A percentile compares a stretch with the other conserved stretches of the same genome.
These are phyloP conservation scores for Oidiodendron maius DNA, from an alignment of 495 filamentous ascomycete species.

Conservation along the genomic window DNA sequence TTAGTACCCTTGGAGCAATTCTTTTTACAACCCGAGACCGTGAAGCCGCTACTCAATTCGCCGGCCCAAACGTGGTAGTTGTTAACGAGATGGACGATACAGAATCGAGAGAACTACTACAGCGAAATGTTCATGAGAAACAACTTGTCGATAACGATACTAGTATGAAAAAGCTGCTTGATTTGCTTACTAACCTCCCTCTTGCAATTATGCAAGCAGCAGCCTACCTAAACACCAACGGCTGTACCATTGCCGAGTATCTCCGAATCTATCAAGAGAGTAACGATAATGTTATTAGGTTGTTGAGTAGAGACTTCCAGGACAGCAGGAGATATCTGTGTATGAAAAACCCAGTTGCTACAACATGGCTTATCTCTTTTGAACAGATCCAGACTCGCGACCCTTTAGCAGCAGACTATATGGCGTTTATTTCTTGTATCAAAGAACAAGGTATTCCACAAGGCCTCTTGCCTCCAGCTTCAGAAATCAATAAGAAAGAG, in stretches of 20 bases:
- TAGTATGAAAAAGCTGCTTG: conserved; percentile 2
- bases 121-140: conserved; percentile 18
- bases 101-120: conserved; percentile 21
- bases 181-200: conserved; percentile 27
- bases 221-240: conserved; percentile 25
- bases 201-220: too few relatives aligned
- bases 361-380: too few relatives aligned
- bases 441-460: too few relatives aligned
- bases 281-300: conserved; percentile 7
- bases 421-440: too few relatives aligned
- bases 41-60: conserved; percentile 1
- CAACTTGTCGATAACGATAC: conserved; percentile 3
- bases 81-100: conserved; percentile 22
- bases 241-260: conserved; percentile 6
- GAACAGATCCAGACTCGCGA: too few relatives aligned
- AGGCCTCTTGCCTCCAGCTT: too few relatives aligned
- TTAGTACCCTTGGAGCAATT: conserved; percentile 3
- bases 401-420: too few relatives aligned
- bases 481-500: conserved; percentile 6
- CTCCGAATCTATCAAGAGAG: conserved; percentile 11
- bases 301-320: conserved; percentile 45
- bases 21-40: conserved; percentile 10
- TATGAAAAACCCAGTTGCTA: too few relatives aligned
- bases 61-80: conserved; percentile 20
- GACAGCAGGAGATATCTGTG: conserved; percentile 38